Percentiles rank a stretch among this genome's conserved stretches.
These are phyloP conservation scores for Fusarium cyanostomum DNA, from an alignment of 2,329 filamentous ascomycete species.

Conservation along the genomic window DNA sequence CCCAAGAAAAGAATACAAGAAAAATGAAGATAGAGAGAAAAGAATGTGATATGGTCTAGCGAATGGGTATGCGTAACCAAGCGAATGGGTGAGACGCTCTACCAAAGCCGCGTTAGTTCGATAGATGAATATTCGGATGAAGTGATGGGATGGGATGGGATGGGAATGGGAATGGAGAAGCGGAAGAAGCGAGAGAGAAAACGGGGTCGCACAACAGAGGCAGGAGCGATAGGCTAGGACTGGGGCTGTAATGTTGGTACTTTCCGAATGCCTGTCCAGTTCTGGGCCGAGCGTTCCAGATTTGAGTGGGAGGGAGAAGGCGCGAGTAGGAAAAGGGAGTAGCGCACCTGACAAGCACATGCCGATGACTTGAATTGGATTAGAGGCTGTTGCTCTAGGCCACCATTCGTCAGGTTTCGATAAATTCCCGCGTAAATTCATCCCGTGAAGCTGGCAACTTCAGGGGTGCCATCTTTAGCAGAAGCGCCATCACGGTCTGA, in stretches of 20 bases:
- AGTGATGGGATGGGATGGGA: conserved; percentile 10
- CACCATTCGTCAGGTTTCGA: conserved; percentile 21
- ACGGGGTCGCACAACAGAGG: conserved; percentile 35
- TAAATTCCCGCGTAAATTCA: conserved; percentile 12
- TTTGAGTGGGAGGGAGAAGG: conserved; percentile 21
- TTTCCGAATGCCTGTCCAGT: conserved; percentile 35
- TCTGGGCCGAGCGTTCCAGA: conserved; percentile 24
- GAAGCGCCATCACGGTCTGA: conserved; percentile 11
- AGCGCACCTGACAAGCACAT: conserved; percentile 10
- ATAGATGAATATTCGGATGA: conserved; percentile 30
- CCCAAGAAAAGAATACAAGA: conserved; percentile 16
- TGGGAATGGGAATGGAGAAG: conserved; percentile 14
- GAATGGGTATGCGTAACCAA: conserved; percentile 36
- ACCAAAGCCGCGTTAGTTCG: conserved; percentile 35
- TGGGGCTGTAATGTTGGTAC: conserved; percentile 25
- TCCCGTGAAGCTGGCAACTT: conserved; percentile 12
- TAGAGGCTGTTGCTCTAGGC: conserved; percentile 11
- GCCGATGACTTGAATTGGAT: conserved; percentile 20
- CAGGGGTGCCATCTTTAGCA: conserved; percentile 17
- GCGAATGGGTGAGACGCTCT: conserved; percentile 39
- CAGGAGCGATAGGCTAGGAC: conserved; percentile 21
- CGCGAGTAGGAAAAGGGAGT: conserved; percentile 28
- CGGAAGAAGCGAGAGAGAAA: conserved; percentile 22
- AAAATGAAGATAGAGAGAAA: conserved; percentile 21
- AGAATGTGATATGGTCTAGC: conserved; percentile 29